Conservation (phyloP, 352 stramenopile species). For the Phytophthora cryptogea region DNA sequence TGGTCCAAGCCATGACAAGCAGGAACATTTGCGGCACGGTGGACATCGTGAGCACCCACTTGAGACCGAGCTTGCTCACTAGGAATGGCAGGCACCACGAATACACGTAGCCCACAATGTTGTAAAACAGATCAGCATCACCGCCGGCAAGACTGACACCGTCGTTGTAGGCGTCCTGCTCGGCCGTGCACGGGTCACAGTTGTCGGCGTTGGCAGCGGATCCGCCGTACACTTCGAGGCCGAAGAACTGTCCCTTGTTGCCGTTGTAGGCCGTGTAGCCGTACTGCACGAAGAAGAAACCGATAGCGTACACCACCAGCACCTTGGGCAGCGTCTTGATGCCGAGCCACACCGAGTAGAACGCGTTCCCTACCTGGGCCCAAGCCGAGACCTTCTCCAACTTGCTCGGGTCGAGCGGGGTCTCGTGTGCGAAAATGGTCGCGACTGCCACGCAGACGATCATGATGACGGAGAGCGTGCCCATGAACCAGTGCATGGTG, state of each 20-base stretch:
- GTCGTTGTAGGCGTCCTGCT: constrained; percentile 41
- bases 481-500: constrained; percentile 47
- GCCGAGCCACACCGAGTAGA: constrained; percentile 43
- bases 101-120: constrained; percentile 43
- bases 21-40: constrained; percentile 44
- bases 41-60: constrained; percentile 35
- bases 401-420: constrained; percentile 31
- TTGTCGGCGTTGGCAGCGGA: constrained; percentile 29
- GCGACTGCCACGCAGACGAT: constrained; percentile 36
- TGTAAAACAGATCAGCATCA: constrained; percentile 35
- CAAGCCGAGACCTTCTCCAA: constrained; percentile 15
- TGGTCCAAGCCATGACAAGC: constrained; percentile 35
- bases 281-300: constrained; percentile 39
- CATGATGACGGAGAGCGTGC: constrained; percentile 43
- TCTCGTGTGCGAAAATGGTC: constrained; percentile 38
- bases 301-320: constrained; percentile 36
- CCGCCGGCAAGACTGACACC: constrained; percentile 45
- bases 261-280: constrained; percentile 36
- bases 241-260: constrained; percentile 43
- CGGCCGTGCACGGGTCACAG: constrained; percentile 34
- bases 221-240: constrained; percentile 41
- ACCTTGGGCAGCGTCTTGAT: constrained; percentile 42
- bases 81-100: constrained; percentile 45
- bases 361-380: constrained; percentile 31
- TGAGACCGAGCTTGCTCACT: constrained; percentile 41